Evolutionary conservation across 169 alveolate species (phyloP), one percentile per base, ranked within the genome.

Genomic region (Blepharisma undulans): DNA sequence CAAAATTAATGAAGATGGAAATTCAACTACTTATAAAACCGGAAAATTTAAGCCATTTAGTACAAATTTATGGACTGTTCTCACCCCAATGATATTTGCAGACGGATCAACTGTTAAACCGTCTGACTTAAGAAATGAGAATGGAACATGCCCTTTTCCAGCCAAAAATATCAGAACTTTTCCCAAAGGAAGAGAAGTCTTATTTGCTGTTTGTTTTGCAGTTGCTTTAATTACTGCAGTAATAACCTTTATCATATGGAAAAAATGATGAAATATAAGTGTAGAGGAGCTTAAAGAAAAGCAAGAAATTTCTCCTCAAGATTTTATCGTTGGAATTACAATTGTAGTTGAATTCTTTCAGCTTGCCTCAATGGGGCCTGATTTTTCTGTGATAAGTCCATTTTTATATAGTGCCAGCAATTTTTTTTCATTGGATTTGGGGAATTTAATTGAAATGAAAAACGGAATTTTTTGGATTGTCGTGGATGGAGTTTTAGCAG

Each of bases 391-490:
- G 66, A 48, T 48, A 48, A 48, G 66, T 4, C 77, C 89, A 6
- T 29, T 48, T 84, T 8, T 34, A 21, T 84, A n/a, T 30, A 33
- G 19, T 8, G 12, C 34, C 60, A 59, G 77, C 5, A 60, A 32
- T n/a, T 3, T 7, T 32, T 21, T 84, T 0, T 48, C 79, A n/a
- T 21, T 84, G 22, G 29, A 84, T 22, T 34, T 84, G 89, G 29
- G 33, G 10, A 84, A 29, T 84, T 21, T 84, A n/a, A 84, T 84
- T 30, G 60, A 84, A 12, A 32, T 84, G 33, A 84, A 72, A 21
- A 84, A 84, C 10, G 89, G 60, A 4, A 30, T 48, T 8, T 84
- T 32, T 84, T 84, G 89, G 89, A 84, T 84, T 22, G 89, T 27
- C 36, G 61, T 84, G 14, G 33, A 84, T 25, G 36, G 33, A 0